These are phyloP conservation scores for Gastrodia elata DNA, from an alignment of 106 monocot species.

Conservation along the genomic window DNA sequence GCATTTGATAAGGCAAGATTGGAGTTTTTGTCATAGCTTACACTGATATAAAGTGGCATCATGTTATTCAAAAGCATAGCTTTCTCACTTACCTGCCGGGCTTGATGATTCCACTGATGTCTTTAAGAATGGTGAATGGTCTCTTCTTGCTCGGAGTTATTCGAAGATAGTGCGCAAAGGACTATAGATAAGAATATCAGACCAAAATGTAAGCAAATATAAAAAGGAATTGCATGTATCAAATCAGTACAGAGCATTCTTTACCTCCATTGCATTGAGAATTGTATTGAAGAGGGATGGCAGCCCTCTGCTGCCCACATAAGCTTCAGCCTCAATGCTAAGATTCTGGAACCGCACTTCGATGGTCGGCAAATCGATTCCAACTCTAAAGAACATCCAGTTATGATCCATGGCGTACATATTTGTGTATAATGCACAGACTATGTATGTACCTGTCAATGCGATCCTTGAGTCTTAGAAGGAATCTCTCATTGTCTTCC, in stretches of 20 bases:
- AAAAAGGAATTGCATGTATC: too few species aligned
- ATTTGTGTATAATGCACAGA: too few species aligned
- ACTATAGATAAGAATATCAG: slow-evolving; percentile 3
- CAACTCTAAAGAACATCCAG: slow-evolving; percentile 43
- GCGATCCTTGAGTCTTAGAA: slow-evolving; percentile 56
- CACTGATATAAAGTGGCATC: too few species aligned
- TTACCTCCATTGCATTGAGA: background rate
- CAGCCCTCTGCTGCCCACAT: slow-evolving; percentile 39
- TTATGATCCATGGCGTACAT: slow-evolving; percentile 2
- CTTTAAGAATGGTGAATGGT: slow-evolving; percentile 11
- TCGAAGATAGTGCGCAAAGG: slow-evolving; percentile 11
- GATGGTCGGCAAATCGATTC: slow-evolving; percentile 49
- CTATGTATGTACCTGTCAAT: slow-evolving; percentile 34
- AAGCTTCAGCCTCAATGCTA: slow-evolving; percentile 27
- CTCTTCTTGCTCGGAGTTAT: slow-evolving; percentile 16
- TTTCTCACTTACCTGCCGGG: slow-evolving; percentile 28
- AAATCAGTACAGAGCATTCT: too few species aligned
- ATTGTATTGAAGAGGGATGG: slow-evolving; percentile 40
- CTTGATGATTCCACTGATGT: slow-evolving; percentile 26
- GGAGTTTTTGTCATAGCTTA: too few species aligned
- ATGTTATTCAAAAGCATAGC: too few species aligned
- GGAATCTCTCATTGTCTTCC: slow-evolving; percentile 63
- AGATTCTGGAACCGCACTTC: slow-evolving; percentile 58
- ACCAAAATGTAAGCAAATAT: too few species aligned
- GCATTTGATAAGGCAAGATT: too few species aligned